Base-by-base conservation (phyloP, 805 yeast genomes). In the Saturnispora halmiae region DNA sequence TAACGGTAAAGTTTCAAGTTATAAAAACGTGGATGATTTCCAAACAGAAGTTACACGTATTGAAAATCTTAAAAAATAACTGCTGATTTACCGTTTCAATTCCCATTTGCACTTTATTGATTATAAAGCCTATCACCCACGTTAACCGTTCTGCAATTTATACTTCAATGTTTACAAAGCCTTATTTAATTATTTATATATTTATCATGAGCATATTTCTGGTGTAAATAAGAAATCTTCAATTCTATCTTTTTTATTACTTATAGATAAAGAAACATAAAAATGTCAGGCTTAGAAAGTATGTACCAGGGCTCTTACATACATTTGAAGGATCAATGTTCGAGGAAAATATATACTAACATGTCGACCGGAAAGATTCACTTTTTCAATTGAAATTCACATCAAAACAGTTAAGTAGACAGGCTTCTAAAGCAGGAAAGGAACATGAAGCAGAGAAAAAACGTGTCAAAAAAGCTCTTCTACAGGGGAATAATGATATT, bases 331-430 rank as follows among this genome's bases (percentile, higher is more conserved):
- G n/a, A n/a, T 22, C 14, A 11, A 6, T 8, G 11, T 20, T 7
- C 21, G 18, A 15, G 5, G n/a, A 2, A 3, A 20, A 22, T 15
- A 4, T 19, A n/a, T 46, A 43, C 46, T 40, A 40, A 47, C 52
- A 21, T 19, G 6, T 11, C 7, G n/a, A n/a, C 13, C 3, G 31
- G 25, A n/a, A 37, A 70, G 76, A 77, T 50, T 78, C 84, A 13
- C 63, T 79, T 33, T 79, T 79, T 51, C 81, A 78, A 51, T 63
- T 79, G 31, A 79, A 78, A 68, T 92, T 92, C 62, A 92, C 99
- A 3, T 90, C 97, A 2, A 92, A 92, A 61, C 95, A 84, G 66
- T 70, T 92, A 43, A 82, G 78, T 51, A 74, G 88, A 58, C 98
- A 92, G 62, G 90, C 97, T 2, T 72, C 79, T 24, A 82, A 80